Evolutionary conservation across 192 early-diverging fungal genomes (phyloP).

Genomic region (Coemansia biformis): DNA sequence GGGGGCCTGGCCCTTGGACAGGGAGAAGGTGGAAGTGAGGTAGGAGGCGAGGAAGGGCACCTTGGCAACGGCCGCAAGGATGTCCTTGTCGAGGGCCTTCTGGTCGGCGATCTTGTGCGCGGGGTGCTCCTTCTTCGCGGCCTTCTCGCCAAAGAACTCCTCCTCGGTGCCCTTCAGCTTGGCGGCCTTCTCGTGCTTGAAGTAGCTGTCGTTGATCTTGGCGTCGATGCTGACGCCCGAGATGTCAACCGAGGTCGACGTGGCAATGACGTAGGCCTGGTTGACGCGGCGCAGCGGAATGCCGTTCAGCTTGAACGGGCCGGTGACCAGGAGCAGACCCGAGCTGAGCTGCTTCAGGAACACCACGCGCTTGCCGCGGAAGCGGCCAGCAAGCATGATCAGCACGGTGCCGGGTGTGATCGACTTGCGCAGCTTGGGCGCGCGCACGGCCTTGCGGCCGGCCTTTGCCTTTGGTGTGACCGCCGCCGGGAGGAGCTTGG

Average conservation of each 20-base stretch:
- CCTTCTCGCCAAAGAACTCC: constrained; percentile 80
- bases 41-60: constrained; percentile 83
- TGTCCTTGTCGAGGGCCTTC: constrained; percentile 80
- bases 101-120: constrained; percentile 82
- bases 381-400: constrained; percentile 92
- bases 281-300: constrained; percentile 96
- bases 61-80: constrained; percentile 78
- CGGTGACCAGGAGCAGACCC: constrained; percentile 94
- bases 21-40: constrained; percentile 81
- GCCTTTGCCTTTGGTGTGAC: constrained; percentile 75
- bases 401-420: constrained; percentile 98
- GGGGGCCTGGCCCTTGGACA: constrained; percentile 94
- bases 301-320: constrained; percentile 98
- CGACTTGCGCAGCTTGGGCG: constrained; percentile 72
- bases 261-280: constrained; percentile 99
- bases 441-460: constrained; percentile 69
- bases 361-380: constrained; percentile 98
- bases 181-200: constrained; percentile 71
- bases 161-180: constrained; percentile 78
- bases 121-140: constrained; percentile 72
- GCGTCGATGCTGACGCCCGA: constrained; percentile 59
- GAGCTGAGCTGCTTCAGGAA: constrained; percentile 93
- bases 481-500: constrained; percentile 76
- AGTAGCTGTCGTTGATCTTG: constrained; percentile 93
- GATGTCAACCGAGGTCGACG: constrained; percentile 97